phyloP scores from a whole-genome alignment of 768 basidiomycete genomes.

The Macrocybe gigantea region DNA sequence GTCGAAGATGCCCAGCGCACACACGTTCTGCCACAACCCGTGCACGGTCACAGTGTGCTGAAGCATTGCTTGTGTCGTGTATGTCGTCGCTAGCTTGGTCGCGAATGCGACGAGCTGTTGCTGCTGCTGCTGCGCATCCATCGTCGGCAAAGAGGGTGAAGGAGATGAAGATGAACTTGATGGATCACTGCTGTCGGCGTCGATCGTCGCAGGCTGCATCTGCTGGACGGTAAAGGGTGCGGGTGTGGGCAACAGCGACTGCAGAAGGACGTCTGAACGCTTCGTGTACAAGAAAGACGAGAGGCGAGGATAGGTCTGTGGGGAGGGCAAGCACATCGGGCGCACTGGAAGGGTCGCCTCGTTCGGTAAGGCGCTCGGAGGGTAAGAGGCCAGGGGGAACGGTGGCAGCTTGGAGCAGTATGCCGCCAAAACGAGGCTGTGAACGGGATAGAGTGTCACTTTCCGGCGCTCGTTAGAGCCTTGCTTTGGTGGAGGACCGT shows the following conservation, averaged over 20 bases:
- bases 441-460: conserved; percentile 56
- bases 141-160: too few relatives aligned
- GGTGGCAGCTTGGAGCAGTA: conserved; percentile 62
- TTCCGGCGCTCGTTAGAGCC: conserved; percentile 17
- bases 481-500: conserved; percentile 13
- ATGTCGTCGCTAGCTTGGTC: conserved; percentile 29
- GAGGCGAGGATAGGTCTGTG: conserved; percentile 54
- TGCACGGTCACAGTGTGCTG: conserved; percentile 43
- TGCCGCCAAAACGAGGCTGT: conserved; percentile 63
- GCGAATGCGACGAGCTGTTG: conserved; percentile 20
- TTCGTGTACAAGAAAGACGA: conserved; percentile 66
- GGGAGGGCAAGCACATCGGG: conserved; percentile 56
- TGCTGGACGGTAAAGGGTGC: conserved; percentile 20
- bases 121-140: conserved; percentile 12
- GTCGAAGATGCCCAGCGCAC: conserved; percentile 64
- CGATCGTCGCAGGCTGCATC: too few relatives aligned
- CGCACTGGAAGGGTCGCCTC: conserved; percentile 50
- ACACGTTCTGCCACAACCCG: conserved; percentile 69
- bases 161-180: too few relatives aligned
- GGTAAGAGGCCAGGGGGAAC: conserved; percentile 33
- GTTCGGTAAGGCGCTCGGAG: conserved; percentile 19
- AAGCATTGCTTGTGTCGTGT: conserved; percentile 41
- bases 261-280: conserved; percentile 42
- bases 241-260: conserved; percentile 38
- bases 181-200: too few relatives aligned